Evolutionary conservation across 371 early-diverging fungal species (phyloP).

Genomic region (Mortierella sp.): DNA sequence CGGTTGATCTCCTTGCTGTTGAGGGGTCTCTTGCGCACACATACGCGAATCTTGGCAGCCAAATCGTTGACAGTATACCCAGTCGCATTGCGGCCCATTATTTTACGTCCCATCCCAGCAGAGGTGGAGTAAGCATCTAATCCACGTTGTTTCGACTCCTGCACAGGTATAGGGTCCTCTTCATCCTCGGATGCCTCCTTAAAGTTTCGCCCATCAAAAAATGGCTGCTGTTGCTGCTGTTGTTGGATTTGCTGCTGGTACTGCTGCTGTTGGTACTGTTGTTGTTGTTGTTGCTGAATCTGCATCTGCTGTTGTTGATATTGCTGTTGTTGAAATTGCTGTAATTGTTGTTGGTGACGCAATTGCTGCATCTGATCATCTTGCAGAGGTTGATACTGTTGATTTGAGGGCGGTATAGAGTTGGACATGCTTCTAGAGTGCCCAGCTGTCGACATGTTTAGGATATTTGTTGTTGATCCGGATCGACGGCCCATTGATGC

Average conservation of each 20-base stretch:
- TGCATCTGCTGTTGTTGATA: slow-evolving; percentile 37
- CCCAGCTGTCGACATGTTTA: slow-evolving; percentile 5
- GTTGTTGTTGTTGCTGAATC: slow-evolving; percentile 30
- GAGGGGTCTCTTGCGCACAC: slow-evolving; percentile 96
- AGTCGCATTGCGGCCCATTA: slow-evolving; percentile 17
- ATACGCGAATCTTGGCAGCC: slow-evolving; percentile 93
- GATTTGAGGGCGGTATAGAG: not conserved
- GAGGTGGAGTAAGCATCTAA: slow-evolving; percentile 47
- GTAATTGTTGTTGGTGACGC: slow-evolving; percentile 31
- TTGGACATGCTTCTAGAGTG: slow-evolving; percentile 27
- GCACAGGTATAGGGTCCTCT: slow-evolving; percentile 51
- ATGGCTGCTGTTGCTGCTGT: slow-evolving; percentile 32
- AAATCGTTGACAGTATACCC: slow-evolving; percentile 58
- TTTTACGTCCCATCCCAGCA: slow-evolving; percentile 17
- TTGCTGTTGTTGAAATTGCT: slow-evolving; percentile 28
- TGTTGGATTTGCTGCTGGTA: slow-evolving; percentile 22
- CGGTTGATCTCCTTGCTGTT: slow-evolving; percentile 81
- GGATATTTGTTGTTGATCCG: slow-evolving; percentile 12
- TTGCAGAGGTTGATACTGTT: slow-evolving; percentile 16
- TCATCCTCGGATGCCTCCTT: slow-evolving; percentile 55
- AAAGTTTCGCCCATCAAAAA: slow-evolving; percentile 36
- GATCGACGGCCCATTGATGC: slow-evolving; percentile 39
- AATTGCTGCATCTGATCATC: slow-evolving; percentile 13
- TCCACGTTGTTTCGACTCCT: slow-evolving; percentile 46
- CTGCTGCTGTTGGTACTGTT: slow-evolving; percentile 37